Percentiles rank a stretch among this genome's conserved stretches.
phyloP scores from a whole-genome alignment of 2,329 filamentous ascomycete species.

The Aaosphaeria arxii region DNA sequence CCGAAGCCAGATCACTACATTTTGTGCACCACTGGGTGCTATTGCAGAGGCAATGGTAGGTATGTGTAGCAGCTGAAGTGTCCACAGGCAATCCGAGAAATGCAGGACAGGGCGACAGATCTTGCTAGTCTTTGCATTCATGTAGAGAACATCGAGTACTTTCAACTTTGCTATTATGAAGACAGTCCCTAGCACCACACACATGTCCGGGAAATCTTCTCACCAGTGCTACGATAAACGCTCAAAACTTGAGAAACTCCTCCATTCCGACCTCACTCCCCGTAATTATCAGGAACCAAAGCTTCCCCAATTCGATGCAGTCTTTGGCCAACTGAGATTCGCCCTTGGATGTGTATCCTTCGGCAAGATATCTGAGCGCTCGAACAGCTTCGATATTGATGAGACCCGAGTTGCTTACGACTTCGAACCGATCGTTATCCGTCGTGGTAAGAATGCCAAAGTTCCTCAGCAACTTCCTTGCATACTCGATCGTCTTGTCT shows the following conservation, averaged over 20 bases:
- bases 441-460: slow-evolving; percentile 15
- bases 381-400: slow-evolving; percentile 20
- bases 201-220: not conserved
- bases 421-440: slow-evolving; percentile 5
- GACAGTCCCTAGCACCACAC: too few relatives aligned
- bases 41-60: too few relatives aligned
- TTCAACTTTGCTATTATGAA: too few relatives aligned
- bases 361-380: slow-evolving; percentile 17
- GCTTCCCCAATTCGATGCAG: slow-evolving; percentile 10
- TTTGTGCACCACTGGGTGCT: too few relatives aligned
- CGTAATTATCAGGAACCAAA: slow-evolving; percentile 17
- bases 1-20: too few relatives aligned
- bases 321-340: slow-evolving; percentile 7
- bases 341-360: slow-evolving; percentile 12
- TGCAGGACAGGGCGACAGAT: too few relatives aligned
- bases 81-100: too few relatives aligned
- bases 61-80: too few relatives aligned
- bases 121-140: too few relatives aligned
- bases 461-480: slow-evolving; percentile 15
- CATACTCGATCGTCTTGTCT: slow-evolving; percentile 18
- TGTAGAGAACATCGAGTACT: too few relatives aligned
- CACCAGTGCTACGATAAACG: too few relatives aligned
- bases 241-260: slow-evolving; percentile 10
- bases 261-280: slow-evolving; percentile 15
- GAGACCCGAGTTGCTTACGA: slow-evolving; percentile 12